These are phyloP conservation scores for Pholiota microspora DNA, from an alignment of 768 basidiomycete species.

Conservation along the genomic window DNA sequence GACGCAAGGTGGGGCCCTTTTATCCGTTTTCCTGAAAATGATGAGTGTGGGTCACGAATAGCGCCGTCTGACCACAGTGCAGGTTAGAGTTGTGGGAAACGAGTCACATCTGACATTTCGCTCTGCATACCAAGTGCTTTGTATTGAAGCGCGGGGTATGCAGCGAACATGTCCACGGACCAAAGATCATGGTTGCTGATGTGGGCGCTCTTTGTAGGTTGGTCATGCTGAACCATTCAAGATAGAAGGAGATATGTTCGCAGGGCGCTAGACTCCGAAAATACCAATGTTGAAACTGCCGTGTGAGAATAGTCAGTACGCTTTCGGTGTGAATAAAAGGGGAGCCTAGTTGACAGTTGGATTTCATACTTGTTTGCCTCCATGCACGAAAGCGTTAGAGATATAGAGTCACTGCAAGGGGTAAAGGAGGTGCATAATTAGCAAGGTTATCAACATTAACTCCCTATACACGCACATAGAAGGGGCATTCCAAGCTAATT, in stretches of 20 bases:
- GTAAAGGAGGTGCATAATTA: neutral
- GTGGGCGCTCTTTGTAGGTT: neutral
- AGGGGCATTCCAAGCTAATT: neutral
- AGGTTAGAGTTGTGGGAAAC: neutral
- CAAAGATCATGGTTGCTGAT: neutral
- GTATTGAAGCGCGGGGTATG: neutral
- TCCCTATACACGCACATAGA: no score
- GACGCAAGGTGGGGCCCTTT: neutral
- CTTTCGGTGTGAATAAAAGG: neutral
- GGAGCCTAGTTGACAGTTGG: neutral
- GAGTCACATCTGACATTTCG: neutral
- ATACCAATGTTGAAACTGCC: neutral
- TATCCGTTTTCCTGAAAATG: neutral
- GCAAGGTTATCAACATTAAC: neutral
- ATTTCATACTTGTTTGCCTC: neutral
- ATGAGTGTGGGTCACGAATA: neutral
- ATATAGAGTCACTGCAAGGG: neutral
- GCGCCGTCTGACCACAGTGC: neutral
- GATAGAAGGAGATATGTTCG: conserved; percentile 9
- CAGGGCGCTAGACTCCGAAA: conserved; percentile 2
- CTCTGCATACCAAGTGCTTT: neutral
- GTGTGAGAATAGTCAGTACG: neutral
- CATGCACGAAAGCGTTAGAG: neutral
- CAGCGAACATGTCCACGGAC: neutral
- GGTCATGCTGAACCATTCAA: neutral